These are phyloP conservation scores for Hypocreales sp. DNA, from an alignment of 2,329 filamentous ascomycete species.

Conservation along the genomic window DNA sequence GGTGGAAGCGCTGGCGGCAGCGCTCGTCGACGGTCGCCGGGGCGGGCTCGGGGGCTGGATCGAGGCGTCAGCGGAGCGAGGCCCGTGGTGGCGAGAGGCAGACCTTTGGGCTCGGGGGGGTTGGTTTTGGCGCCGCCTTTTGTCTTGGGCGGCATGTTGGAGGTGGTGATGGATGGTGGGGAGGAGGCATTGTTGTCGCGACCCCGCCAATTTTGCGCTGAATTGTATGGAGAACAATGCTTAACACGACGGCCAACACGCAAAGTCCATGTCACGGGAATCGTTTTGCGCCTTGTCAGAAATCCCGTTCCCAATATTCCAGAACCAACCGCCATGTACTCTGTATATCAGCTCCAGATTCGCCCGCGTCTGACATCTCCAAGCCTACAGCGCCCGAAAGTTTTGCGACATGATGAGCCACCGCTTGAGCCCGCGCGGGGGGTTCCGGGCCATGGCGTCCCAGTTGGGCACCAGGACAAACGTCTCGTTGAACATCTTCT, in stretches of 20 bases:
- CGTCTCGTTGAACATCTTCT: conserved; percentile 62
- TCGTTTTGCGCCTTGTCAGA: too few species aligned
- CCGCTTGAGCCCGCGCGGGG: conserved; percentile 34
- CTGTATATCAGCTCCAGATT: too few species aligned
- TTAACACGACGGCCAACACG: too few species aligned
- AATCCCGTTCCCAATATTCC: too few species aligned
- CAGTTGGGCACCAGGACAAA: conserved; percentile 70
- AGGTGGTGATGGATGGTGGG: neutral
- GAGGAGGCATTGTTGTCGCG: conserved; percentile 5
- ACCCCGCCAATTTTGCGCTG: too few species aligned
- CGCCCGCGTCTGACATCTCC: too few species aligned
- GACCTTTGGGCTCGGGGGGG: conserved; percentile 10
- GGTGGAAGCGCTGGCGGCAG: conserved; percentile 29
- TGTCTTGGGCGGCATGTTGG: conserved; percentile 10
- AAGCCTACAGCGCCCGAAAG: conserved; percentile 46
- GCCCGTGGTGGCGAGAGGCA: too few species aligned
- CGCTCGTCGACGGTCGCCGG: conserved; percentile 33
- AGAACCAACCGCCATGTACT: too few species aligned
- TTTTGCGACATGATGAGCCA: conserved; percentile 62
- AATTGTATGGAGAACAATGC: too few species aligned
- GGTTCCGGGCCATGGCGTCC: conserved; percentile 38
- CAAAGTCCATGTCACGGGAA: too few species aligned
- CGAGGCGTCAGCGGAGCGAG: too few species aligned
- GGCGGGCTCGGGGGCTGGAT: conserved; percentile 14
- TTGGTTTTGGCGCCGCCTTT: conserved; percentile 7